Evolutionary conservation across 1,284 basidiomycete species (phyloP), one percentile per base, ranked within the genome.

Genomic region (Sanghuangporus baumii): DNA sequence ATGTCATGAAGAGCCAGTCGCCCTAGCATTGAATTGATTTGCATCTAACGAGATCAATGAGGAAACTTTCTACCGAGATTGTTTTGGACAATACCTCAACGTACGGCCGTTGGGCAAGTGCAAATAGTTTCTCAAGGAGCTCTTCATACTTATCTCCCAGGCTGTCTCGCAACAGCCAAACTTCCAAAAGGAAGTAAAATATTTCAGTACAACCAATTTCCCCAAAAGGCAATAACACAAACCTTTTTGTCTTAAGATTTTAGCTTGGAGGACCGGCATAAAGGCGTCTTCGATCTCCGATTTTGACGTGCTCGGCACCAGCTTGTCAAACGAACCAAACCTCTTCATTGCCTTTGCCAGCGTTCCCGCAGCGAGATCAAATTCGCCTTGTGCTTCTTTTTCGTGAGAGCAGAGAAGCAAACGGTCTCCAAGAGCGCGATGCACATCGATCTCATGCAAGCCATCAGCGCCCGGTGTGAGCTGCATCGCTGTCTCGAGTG

Each of bases 191-290:
- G 50, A 55, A 57, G 66, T 20, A 64, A 46, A 56, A 50, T 57
- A 18, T 65, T 56, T 61, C 47, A 16, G 31, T 37, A 60, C n/a
- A 50, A 50, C 20, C 48, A 31, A 55, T 50, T 46, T 36, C 37
- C 37, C 41, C 18, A 50, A 23, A 56, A 41, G 61, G 47, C 38
- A 3, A 75, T 6, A 41, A 18, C 20, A 46, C 87, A 71, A 65
- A 94, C 92, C 87, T 68, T 89, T 88, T 70, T 89, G 86, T 18
- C 86, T 80, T 20, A 96, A 74, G 16, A 95, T 79, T 8, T 81
- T 75, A 1, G 87, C 86, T 8, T 91, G 75, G 2, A 92, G 72
- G 4, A 80, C 77, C 0, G 93, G 89, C 8, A 87, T 81, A n/a
- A 93, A 72, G 6, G 83, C 75, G 55, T 92, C 89, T 41, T 69